Conservation (phyloP, 75 land plant genomes). For the Adiantum capillusveneris region DNA sequence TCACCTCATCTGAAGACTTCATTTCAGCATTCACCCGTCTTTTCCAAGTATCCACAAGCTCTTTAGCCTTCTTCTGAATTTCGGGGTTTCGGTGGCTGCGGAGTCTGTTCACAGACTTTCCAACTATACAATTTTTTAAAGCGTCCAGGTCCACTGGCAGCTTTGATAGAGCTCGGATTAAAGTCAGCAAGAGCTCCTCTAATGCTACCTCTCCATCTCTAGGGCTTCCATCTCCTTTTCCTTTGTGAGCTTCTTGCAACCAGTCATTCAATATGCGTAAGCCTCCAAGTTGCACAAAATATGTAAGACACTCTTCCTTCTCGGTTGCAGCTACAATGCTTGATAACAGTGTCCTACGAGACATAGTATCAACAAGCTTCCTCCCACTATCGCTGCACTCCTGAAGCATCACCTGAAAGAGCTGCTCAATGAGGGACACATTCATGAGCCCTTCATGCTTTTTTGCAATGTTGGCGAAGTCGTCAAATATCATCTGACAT, state of each 20-base stretch:
- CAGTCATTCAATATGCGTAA: constrained; percentile 49
- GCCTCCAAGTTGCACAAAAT: constrained; percentile 58
- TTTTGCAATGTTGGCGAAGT: constrained; percentile 25
- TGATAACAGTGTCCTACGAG: constrained; percentile 36
- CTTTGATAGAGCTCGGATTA: constrained; percentile 53
- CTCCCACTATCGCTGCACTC: constrained; percentile 27
- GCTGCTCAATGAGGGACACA: constrained; percentile 23
- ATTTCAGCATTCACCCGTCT: constrained; percentile 35
- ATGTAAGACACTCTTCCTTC: constrained; percentile 58
- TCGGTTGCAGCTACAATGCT: constrained; percentile 55
- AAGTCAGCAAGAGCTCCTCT: constrained; percentile 42
- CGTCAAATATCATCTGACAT: constrained; percentile 28
- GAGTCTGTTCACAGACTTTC: constrained; percentile 45
- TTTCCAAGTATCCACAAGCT: constrained; percentile 31
- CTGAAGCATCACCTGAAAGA: constrained; percentile 36
- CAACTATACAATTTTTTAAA: constrained; percentile 35
- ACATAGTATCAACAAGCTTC: constrained; percentile 24
- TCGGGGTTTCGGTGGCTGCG: constrained; percentile 39
- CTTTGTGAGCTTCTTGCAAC: constrained; percentile 64
- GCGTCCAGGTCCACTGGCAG: constrained; percentile 44
- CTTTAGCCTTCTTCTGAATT: constrained; percentile 47
- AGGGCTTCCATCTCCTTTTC: constrained; percentile 38
- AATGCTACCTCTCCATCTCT: constrained; percentile 30
- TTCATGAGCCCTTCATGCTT: constrained; percentile 41
- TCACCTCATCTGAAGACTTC: constrained; percentile 40